These are phyloP conservation scores for Rubia yunnanensis DNA, from an alignment of 257 asterid species.

Conservation along the genomic window DNA sequence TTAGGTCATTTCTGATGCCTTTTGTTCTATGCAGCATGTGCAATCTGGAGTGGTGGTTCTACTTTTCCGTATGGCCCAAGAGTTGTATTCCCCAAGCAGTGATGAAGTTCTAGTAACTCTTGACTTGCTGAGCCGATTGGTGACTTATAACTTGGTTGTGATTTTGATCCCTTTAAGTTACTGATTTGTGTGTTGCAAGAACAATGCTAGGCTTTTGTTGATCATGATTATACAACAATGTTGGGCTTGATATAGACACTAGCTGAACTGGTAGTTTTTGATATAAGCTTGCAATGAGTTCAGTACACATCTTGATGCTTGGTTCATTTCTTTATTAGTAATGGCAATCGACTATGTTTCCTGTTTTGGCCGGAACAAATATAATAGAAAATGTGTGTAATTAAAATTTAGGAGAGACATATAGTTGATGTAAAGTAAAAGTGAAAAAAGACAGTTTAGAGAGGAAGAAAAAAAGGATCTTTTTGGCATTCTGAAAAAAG, in stretches of 20 bases:
- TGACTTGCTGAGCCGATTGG: constrained; percentile 71
- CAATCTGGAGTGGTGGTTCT: constrained; percentile 78
- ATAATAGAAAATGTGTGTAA: too few relatives aligned
- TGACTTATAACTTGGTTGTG: constrained; percentile 65
- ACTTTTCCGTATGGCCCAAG: constrained; percentile 71
- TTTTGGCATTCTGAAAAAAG: too few relatives aligned
- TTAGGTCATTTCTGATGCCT: not conserved
- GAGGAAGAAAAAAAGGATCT: too few relatives aligned
- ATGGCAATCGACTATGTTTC: too few relatives aligned
- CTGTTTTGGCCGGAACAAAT: too few relatives aligned
- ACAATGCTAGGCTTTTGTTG: constrained; percentile 1
- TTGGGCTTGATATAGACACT: not conserved
- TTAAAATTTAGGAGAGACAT: too few relatives aligned
- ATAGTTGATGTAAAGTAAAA: too few relatives aligned
- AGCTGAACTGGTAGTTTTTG: not conserved
- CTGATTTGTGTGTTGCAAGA: constrained; percentile 8
- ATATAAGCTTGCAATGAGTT: not conserved
- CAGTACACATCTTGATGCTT: too few relatives aligned
- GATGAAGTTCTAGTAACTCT: constrained; percentile 55
- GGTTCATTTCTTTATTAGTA: too few relatives aligned
- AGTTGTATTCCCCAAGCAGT: constrained; percentile 32
- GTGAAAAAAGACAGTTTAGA: too few relatives aligned
- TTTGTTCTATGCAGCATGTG: constrained; percentile 42
- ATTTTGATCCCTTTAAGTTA: constrained; percentile 2
- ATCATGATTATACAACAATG: not conserved